phyloP scores from a whole-genome alignment of 306 rosid genomes.

The Glycyrrhiza uralensis region DNA sequence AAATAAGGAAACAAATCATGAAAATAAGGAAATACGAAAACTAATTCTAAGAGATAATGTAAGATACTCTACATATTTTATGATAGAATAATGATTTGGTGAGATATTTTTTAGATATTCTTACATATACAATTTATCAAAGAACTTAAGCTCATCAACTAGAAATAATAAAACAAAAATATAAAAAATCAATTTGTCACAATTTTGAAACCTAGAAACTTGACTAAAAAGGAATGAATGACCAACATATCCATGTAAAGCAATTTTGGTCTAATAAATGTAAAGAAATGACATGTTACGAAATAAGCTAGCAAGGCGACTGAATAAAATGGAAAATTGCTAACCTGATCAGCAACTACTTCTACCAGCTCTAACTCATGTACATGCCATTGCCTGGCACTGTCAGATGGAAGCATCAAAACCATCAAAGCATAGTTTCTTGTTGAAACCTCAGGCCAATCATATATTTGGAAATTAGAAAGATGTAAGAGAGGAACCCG shows the following conservation, averaged over 20 bases:
- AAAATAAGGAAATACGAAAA: no score
- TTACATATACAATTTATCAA: neutral
- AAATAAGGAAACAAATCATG: no score
- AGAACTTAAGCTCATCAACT: neutral
- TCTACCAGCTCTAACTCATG: slow-evolving; percentile 96
- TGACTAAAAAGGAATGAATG: neutral
- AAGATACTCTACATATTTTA: neutral
- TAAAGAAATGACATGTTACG: neutral
- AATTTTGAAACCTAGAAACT: slow-evolving; percentile 2
- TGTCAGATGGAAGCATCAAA: slow-evolving; percentile 90
- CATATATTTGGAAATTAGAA: slow-evolving; percentile 92
- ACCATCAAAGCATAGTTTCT: slow-evolving; percentile 97
- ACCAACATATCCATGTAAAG: neutral
- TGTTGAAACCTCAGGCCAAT: slow-evolving; percentile 93
- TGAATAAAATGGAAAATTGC: slow-evolving; percentile 14
- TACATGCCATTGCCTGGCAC: slow-evolving; percentile 90
- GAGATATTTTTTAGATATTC: neutral
- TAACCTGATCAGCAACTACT: slow-evolving; percentile 97
- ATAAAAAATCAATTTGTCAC: neutral
- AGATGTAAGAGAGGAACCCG: slow-evolving; percentile 93
- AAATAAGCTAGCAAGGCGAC: neutral
- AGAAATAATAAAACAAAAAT: neutral
- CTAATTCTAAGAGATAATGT: no score
- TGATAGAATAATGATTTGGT: neutral
- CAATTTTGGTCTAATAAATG: neutral